Base-by-base conservation (phyloP, 495 filamentous ascomycete species). In the Penicillium cinerascens region DNA sequence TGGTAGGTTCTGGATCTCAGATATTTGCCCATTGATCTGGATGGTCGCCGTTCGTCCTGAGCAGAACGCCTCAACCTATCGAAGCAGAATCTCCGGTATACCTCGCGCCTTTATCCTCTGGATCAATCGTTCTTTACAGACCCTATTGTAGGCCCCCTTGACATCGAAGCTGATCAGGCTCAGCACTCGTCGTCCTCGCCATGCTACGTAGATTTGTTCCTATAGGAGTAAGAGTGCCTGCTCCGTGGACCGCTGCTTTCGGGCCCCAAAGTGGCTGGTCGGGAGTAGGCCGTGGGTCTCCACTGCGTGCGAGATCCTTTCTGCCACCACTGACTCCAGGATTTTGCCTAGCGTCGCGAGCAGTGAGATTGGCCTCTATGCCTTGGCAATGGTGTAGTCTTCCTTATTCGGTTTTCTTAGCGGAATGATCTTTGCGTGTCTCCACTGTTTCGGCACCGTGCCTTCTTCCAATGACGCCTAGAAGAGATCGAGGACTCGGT, bases 141-240 rank as follows among this genome's bases (percentile, higher is more conserved):
- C 69, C 5, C 66, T 52, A 37, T 75, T 74, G 49, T 72, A 76
- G 36, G 66, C 73, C 10, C 70, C 70, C 54, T 73, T 72, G 16
- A 73, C 66, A 60, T 76, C 67, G 44, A 74, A 74, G 48, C 55
- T 67, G 47, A 74, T 60, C 44, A 75, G n/a, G 41, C 58, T 69
- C 33, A 62, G 42, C 63, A 51, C 44, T 11, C 33, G 33, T 47
- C 44, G 29, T 15, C 44, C 27, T 4, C 44, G 44, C 44, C 53
- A 70, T n/a, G 58, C 66, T 11, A 48, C 52, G 37, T 63, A 66
- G 40, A 68, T 61, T 42, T 68, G 41, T 52, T 72, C 60, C 39
- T 57, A 36, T 38, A 38, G 3, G 11, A 38, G 16, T 38, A 38
- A 13, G 16, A 15, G 16, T 15, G 16, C 36, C 11, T 15, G 13